Evolutionary conservation across 75 land plant species (phyloP), one percentile per base, ranked within the genome.

Genomic region (Adiantum capillusveneris): DNA sequence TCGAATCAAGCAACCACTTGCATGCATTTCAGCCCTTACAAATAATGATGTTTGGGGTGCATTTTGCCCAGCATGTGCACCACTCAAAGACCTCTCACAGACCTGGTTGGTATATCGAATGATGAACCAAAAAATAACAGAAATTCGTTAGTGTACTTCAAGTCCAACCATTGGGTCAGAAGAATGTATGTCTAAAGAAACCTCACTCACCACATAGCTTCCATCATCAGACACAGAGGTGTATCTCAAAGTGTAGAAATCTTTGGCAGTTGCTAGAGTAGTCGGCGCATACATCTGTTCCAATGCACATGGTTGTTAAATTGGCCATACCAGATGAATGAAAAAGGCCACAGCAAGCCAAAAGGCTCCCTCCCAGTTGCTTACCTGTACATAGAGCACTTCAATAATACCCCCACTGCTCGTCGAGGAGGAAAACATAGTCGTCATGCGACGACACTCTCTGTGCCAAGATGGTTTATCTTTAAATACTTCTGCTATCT

Each of bases 401-500:
- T 90, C 96, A 65, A 90, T 79, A 56, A 84, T 86, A 69, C 96
- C 96, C 62, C 87, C 84, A 75, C 81, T 83, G 22, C 67, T 75
- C 31, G 95, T 81, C 7, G 87, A 74, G 62, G 84, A 68, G 60
- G 83, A 80, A 44, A 71, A 79, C 25, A 90, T 49, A 16, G 84
- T 75, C 57, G 81, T 84, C 67, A 84, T 69, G 59, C 85, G 72
- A 42, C 96, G 90, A 59, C 96, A 90, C 65, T 90, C 96, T 45
- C 87, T 84, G 29, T 69, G 85, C 96, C 96, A 90, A 31, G 83
- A 75, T 16, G 85, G 85, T 49, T 85, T 73, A 81, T 90, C 91
- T 67, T 90, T 90, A 39, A 90, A 77, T 60, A 90, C 73, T 57
- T 90, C 96, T 58, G 85, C 78, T 42, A 90, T 87, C 92, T 87